phyloP scores from a whole-genome alignment of 345 rosid species.

The Salix purpurea region DNA sequence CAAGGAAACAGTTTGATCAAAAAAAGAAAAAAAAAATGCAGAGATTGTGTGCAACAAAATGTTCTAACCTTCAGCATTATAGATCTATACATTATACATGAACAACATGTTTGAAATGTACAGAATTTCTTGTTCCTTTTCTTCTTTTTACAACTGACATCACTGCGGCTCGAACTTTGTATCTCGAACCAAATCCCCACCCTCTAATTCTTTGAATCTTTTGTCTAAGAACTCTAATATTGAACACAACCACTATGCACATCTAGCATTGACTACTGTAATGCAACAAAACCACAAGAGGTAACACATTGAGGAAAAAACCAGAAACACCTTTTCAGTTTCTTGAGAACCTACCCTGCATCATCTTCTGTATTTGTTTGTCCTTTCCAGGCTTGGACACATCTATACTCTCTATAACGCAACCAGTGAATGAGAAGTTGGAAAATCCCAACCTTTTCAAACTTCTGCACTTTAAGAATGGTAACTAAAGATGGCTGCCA shows the following conservation, averaged over 20 bases:
- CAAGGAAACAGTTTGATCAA: constrained; percentile 1
- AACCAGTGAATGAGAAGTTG: background rate
- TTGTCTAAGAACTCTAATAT: background rate
- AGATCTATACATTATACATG: background rate
- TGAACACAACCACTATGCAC: background rate
- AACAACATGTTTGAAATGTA: too few relatives aligned
- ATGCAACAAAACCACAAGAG: background rate
- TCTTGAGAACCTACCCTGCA: constrained; percentile 1
- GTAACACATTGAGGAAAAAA: background rate
- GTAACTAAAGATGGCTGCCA: constrained; percentile 60
- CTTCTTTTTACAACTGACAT: background rate
- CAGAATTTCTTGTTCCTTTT: background rate
- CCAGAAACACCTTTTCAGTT: background rate
- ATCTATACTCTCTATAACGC: background rate
- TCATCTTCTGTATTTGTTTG: background rate
- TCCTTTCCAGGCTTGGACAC: background rate
- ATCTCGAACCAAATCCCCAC: background rate
- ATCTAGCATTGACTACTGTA: background rate
- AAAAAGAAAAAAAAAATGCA: background rate
- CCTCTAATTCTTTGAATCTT: background rate
- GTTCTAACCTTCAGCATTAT: background rate
- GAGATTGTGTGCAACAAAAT: background rate
- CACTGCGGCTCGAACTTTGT: background rate
- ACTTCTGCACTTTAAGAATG: constrained; percentile 36
- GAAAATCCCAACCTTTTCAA: background rate